phyloP scores from a whole-genome alignment of 2,329 filamentous ascomycete species.

The Cytospora piceae region DNA sequence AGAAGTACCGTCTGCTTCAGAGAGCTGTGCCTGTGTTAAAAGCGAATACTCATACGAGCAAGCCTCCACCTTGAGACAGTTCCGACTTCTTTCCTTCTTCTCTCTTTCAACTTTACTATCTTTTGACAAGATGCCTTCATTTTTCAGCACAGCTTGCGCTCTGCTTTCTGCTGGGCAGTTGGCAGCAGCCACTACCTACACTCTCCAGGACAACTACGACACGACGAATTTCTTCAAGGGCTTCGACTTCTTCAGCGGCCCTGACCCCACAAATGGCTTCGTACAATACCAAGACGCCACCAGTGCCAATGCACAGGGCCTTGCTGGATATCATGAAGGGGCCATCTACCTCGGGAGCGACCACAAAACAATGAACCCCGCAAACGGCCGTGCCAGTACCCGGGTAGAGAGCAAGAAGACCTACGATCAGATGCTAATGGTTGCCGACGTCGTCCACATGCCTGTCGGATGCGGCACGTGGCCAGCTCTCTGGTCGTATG shows the following conservation, averaged over 20 bases:
- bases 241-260: conserved; percentile 58
- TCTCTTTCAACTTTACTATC: conserved; percentile 2
- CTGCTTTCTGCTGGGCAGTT: conserved; percentile 26
- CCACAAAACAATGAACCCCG: conserved; percentile 56
- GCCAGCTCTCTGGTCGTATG: conserved; percentile 75
- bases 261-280: conserved; percentile 75
- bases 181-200: conserved; percentile 46
- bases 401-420: conserved; percentile 68
- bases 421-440: conserved; percentile 71
- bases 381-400: conserved; percentile 68
- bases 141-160: conserved; percentile 34
- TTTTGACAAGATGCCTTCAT: conserved; percentile 26
- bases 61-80: neutral
- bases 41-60: conserved; percentile 9
- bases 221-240: conserved; percentile 58
- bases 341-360: conserved; percentile 74
- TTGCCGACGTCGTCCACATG: conserved; percentile 77
- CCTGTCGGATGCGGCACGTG: conserved; percentile 76
- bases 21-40: neutral
- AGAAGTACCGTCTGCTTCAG: conserved; percentile 8
- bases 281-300: conserved; percentile 67
- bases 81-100: neutral
- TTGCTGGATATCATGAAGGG: conserved; percentile 60
- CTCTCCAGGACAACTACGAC: conserved; percentile 53
- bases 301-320: conserved; percentile 59